Conservation (phyloP, 2,329 filamentous ascomycete genomes). For the Trichoderma gracile region DNA sequence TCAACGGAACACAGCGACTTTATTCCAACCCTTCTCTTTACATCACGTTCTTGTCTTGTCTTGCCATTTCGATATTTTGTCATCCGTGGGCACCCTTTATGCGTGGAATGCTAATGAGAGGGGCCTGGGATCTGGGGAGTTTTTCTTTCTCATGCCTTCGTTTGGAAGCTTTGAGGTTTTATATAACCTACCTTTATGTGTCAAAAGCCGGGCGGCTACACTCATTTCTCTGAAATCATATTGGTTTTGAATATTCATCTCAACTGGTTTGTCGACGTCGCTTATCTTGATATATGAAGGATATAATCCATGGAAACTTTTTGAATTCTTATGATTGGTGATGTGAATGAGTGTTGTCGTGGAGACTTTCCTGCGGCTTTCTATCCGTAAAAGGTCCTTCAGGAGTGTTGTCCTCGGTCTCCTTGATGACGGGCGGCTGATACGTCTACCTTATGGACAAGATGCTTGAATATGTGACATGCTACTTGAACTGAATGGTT, state of each 20-base stretch:
- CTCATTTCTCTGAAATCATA: not conserved
- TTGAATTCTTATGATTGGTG: too few species aligned
- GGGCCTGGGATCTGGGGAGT: not conserved
- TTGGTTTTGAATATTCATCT: not conserved
- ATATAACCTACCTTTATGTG: not conserved
- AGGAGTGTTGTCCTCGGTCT: too few species aligned
- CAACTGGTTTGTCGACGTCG: not conserved
- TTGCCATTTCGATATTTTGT: not conserved
- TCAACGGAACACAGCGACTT: constrained; percentile 10
- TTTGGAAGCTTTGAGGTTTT: not conserved
- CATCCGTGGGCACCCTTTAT: not conserved
- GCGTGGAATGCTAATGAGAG: not conserved
- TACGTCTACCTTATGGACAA: too few species aligned
- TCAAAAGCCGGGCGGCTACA: not conserved
- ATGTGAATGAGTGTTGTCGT: too few species aligned
- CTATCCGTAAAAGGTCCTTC: too few species aligned
- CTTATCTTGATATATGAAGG: constrained; percentile 3
- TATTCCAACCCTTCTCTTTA: constrained; percentile 1
- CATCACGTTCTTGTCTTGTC: constrained; percentile 13
- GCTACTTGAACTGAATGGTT: too few species aligned
- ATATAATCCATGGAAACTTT: not conserved
- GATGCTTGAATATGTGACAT: too few species aligned
- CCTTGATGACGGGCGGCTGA: too few species aligned
- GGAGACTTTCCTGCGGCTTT: too few species aligned
- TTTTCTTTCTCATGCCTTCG: not conserved